These are phyloP conservation scores for Penicillium sp. DNA, from an alignment of 2,329 filamentous ascomycete species.

Conservation along the genomic window DNA sequence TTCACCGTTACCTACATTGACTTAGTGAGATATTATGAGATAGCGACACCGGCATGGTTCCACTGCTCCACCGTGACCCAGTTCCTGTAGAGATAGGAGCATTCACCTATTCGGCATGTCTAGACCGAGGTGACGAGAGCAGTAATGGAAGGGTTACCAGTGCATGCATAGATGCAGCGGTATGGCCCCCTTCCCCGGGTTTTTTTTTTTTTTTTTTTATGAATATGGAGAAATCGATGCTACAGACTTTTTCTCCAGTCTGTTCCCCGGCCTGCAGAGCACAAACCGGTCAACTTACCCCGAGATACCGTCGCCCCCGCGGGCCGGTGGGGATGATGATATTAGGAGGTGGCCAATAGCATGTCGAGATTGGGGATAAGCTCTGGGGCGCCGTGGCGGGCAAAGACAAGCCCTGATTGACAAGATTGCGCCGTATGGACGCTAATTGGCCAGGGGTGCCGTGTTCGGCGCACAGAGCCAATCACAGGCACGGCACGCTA, in stretches of 20 bases:
- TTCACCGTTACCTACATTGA: constrained; percentile 24
- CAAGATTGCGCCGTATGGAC: not conserved
- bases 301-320: constrained; percentile 2
- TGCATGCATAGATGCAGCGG: too few relatives aligned
- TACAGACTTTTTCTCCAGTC: constrained; percentile 1
- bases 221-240: not conserved
- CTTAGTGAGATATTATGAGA: constrained; percentile 22
- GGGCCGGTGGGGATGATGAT: not conserved
- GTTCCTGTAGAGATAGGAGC: constrained; percentile 7
- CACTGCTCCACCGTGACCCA: constrained; percentile 22
- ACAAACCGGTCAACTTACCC: constrained; percentile 6
- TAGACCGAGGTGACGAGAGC: not conserved
- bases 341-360: not conserved
- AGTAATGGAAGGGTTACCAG: too few relatives aligned
- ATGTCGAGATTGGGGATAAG: not conserved
- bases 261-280: constrained; percentile 1
- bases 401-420: constrained; percentile 4
- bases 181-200: constrained; percentile 5
- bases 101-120: constrained; percentile 3
- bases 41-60: constrained; percentile 15
- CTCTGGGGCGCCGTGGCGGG: constrained; percentile 1
- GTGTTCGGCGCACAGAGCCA: constrained; percentile 17
- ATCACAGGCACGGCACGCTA: constrained; percentile 15
- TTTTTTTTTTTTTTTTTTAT: not conserved
- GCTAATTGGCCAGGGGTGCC: constrained; percentile 18